These are phyloP conservation scores for Camillea tinctor DNA, from an alignment of 2,329 filamentous ascomycete genomes.

Conservation along the genomic window DNA sequence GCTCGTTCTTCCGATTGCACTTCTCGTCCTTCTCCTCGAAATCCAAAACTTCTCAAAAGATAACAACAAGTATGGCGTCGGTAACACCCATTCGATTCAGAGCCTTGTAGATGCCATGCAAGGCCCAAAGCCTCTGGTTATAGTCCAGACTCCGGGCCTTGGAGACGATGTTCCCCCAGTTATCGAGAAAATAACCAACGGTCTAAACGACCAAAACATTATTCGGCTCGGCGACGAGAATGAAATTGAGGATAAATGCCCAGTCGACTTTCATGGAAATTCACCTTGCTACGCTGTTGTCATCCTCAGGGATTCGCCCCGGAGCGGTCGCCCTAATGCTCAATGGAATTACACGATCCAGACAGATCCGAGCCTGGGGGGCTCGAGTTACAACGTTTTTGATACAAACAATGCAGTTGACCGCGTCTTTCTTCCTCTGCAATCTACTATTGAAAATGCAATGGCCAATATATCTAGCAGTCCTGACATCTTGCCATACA, in stretches of 20 bases:
- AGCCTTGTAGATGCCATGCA: slow-evolving; percentile 23
- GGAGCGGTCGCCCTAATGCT: slow-evolving; percentile 63
- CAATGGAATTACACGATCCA: too few species aligned
- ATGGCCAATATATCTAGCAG: too few species aligned
- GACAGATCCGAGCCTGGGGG: too few species aligned
- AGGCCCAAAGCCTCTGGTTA: slow-evolving; percentile 23
- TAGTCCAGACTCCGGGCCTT: slow-evolving; percentile 19
- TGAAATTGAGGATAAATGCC: slow-evolving; percentile 20
- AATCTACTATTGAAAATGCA: too few species aligned
- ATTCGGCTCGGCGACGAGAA: slow-evolving; percentile 14
- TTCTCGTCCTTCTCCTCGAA: slow-evolving; percentile 26
- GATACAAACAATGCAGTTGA: too few species aligned
- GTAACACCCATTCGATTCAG: slow-evolving; percentile 13
- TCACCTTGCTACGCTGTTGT: slow-evolving; percentile 72
- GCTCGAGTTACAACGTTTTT: too few species aligned
- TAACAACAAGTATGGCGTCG: slow-evolving; percentile 21
- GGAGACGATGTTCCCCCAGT: slow-evolving; percentile 24
- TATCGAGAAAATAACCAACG: slow-evolving; percentile 20
- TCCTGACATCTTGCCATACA: too few species aligned
- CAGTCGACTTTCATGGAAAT: slow-evolving; percentile 50
- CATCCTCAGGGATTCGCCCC: slow-evolving; percentile 68
- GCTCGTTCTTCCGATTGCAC: slow-evolving; percentile 24
- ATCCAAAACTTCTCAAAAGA: slow-evolving; percentile 25
- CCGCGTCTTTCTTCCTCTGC: too few species aligned
- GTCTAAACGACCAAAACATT: slow-evolving; percentile 18